phyloP scores from a whole-genome alignment of 345 rosid genomes.

The Microcos paniculata region DNA sequence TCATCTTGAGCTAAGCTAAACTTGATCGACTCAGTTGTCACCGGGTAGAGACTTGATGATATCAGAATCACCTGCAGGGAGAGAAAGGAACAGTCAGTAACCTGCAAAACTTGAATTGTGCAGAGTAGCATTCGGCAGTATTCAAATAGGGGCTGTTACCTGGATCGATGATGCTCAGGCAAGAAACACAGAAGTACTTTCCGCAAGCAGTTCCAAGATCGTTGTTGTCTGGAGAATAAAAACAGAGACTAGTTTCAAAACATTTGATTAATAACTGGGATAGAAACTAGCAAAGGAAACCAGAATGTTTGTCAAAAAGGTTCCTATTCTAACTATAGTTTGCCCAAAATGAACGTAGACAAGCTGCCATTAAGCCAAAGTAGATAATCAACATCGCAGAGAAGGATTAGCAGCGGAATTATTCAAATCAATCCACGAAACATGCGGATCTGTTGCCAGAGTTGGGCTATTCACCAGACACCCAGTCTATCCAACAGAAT shows the following conservation, averaged over 20 bases:
- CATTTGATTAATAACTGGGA: not conserved
- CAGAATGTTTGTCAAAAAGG: not conserved
- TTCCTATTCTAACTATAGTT: not conserved
- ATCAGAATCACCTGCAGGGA: slow-evolving; percentile 61
- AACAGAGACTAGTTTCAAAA: not conserved
- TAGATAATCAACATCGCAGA: not conserved
- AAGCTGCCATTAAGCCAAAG: not conserved
- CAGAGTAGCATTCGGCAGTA: not conserved
- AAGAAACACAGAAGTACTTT: slow-evolving; percentile 72
- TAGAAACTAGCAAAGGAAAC: not conserved
- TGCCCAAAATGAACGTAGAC: not conserved
- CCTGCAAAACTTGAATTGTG: not conserved
- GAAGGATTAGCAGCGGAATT: not conserved
- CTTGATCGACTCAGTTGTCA: slow-evolving; percentile 39
- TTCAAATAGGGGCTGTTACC: slow-evolving; percentile 28
- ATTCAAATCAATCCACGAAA: not conserved
- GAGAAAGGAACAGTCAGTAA: not conserved
- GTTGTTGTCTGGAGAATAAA: slow-evolving; percentile 44
- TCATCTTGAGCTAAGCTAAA: not conserved
- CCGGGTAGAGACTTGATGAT: slow-evolving; percentile 70
- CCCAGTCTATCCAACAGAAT: not conserved
- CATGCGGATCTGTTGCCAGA: not conserved
- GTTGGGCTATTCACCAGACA: not conserved
- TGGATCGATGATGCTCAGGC: slow-evolving; percentile 67
- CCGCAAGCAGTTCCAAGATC: slow-evolving; percentile 84